These are phyloP conservation scores for Heteromeles arbutifolia DNA, from an alignment of 306 rosid species.

Conservation along the genomic window DNA sequence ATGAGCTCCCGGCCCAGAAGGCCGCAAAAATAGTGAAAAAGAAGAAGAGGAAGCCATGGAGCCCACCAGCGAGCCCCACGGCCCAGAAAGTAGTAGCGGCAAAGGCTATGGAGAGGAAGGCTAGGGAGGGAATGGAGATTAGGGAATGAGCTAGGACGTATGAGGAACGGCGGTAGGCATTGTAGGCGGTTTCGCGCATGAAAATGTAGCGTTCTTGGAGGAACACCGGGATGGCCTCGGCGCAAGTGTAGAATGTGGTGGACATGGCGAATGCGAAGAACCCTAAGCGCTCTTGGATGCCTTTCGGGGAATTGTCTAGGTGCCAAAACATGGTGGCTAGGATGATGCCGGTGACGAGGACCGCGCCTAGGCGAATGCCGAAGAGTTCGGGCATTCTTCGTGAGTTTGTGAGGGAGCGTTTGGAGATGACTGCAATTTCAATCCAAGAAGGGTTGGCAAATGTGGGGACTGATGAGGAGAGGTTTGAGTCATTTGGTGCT, in stretches of 20 bases:
- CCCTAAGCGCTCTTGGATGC: constrained; percentile 66
- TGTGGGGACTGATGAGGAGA: constrained; percentile 38
- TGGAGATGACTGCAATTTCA: constrained; percentile 58
- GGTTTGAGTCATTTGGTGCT: constrained; percentile 35
- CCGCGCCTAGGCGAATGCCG: constrained; percentile 75
- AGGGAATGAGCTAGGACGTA: constrained; percentile 71
- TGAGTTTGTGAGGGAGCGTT: constrained; percentile 62
- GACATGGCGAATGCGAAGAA: constrained; percentile 95
- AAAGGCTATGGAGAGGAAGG: constrained; percentile 59
- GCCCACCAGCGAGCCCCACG: constrained; percentile 64
- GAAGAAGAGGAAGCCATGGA: constrained; percentile 51
- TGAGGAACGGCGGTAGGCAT: constrained; percentile 88
- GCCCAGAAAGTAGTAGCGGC: constrained; percentile 74
- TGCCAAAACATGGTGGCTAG: constrained; percentile 69
- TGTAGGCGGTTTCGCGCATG: constrained; percentile 92
- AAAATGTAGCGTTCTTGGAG: constrained; percentile 96
- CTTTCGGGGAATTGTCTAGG: constrained; percentile 71
- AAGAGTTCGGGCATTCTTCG: constrained; percentile 71
- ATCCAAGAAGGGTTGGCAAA: constrained; percentile 79
- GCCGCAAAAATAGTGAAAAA: constrained; percentile 38
- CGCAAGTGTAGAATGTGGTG: constrained; percentile 86
- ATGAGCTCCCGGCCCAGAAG: constrained; percentile 87
- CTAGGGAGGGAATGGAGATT: constrained; percentile 55
- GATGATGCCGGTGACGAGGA: constrained; percentile 60
- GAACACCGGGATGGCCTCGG: constrained; percentile 77